A percentile compares a stretch with the other conserved stretches of the same genome.
Conservation (phyloP, 306 rosid species). For the Quercus engelmannii region DNA sequence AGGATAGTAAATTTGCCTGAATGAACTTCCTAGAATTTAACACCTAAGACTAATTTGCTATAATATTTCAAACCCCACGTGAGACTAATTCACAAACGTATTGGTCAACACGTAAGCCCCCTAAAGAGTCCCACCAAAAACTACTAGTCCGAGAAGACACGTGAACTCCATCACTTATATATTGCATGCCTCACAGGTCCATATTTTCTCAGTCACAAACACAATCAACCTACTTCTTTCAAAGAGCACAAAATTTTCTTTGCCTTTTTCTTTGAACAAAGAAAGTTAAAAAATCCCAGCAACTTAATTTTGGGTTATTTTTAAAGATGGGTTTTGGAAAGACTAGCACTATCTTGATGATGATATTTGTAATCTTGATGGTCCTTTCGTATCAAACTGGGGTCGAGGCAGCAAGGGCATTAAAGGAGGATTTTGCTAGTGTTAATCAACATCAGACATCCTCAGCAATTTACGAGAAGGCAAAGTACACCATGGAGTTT, state of each 20-base stretch:
- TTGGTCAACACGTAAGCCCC: not conserved
- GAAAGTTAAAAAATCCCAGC: not conserved
- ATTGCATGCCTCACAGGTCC: no score
- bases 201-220: no score
- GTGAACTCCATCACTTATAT: no score
- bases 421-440: constrained; percentile 20
- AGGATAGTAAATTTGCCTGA: no score
- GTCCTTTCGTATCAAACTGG: not conserved
- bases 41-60: no score
- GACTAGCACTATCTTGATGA: not conserved
- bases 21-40: no score
- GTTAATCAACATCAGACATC: constrained; percentile 18
- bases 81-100: not conserved
- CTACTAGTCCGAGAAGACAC: not conserved
- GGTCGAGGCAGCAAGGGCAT: constrained; percentile 40
- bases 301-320: not conserved
- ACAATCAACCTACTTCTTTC: no score
- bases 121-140: not conserved
- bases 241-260: no score
- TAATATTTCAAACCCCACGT: no score
- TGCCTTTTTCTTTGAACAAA: no score
- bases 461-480: constrained; percentile 19
- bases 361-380: not conserved
- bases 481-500: constrained; percentile 30
- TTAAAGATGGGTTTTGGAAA: not conserved